A percentile compares a stretch with the other conserved stretches of the same genome.
Evolutionary conservation across 2,329 filamentous ascomycete genomes (phyloP).

Genomic region (Beauveria sp.): DNA sequence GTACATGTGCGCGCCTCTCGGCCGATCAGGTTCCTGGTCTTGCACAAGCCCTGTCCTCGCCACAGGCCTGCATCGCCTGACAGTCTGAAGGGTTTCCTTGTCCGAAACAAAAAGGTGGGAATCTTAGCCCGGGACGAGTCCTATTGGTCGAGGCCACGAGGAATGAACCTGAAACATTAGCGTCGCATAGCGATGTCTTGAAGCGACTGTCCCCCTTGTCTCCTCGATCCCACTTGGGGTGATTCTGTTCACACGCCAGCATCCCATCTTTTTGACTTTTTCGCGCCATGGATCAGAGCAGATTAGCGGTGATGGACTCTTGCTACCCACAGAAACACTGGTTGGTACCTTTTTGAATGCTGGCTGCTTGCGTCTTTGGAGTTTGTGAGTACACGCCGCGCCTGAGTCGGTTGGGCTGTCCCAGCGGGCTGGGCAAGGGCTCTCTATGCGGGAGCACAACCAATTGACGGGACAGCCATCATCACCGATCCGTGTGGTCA

Average conservation of each 20-base stretch:
- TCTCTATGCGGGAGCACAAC: background rate
- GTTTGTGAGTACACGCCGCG: background rate
- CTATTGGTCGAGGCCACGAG: slow-evolving; percentile 8
- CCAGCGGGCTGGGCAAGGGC: background rate
- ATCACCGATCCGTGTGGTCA: background rate
- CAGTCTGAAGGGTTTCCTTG: background rate
- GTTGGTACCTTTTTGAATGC: no score
- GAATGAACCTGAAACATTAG: slow-evolving; percentile 13
- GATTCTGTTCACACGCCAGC: background rate
- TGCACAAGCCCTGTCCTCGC: background rate
- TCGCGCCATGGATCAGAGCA: background rate
- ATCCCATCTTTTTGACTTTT: background rate
- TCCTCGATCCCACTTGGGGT: background rate
- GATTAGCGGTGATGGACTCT: background rate
- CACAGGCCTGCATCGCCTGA: background rate
- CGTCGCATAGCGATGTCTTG: slow-evolving; percentile 5
- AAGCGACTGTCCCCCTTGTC: background rate
- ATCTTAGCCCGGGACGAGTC: slow-evolving; percentile 1
- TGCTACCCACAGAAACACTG: background rate
- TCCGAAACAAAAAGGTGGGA: slow-evolving; percentile 8
- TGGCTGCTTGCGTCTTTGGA: no score
- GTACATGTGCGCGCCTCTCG: background rate
- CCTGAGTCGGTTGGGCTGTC: background rate
- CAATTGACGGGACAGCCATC: background rate
- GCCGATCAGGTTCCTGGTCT: background rate